These are phyloP conservation scores for Epichloe sp. DNA, from an alignment of 2,329 filamentous ascomycete species.

Conservation along the genomic window DNA sequence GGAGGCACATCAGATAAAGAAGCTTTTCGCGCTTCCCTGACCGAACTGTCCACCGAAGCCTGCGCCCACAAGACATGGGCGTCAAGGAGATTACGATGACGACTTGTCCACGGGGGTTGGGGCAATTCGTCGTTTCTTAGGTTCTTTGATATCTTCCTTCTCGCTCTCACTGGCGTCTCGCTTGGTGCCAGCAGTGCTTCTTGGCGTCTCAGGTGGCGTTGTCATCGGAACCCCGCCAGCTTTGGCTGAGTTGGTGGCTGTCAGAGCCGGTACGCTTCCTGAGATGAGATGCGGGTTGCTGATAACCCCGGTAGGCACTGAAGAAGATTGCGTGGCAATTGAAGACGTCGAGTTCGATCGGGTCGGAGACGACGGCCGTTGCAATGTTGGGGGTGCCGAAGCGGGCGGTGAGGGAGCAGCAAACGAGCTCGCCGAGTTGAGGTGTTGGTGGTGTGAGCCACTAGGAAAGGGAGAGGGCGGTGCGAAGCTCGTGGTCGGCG, in stretches of 20 bases:
- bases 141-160: constrained; percentile 37
- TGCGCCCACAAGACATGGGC: background rate
- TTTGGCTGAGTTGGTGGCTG: constrained; percentile 57
- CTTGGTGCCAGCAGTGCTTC: constrained; percentile 34
- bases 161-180: constrained; percentile 44
- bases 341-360: constrained; percentile 80
- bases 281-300: constrained; percentile 71
- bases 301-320: constrained; percentile 38
- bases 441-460: constrained; percentile 38
- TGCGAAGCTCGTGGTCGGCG: constrained; percentile 51
- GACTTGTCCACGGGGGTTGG: constrained; percentile 42
- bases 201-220: constrained; percentile 82
- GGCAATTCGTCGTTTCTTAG: constrained; percentile 59
- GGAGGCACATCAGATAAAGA: background rate
- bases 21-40: background rate
- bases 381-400: constrained; percentile 43
- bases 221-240: constrained; percentile 58
- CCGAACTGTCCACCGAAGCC: background rate
- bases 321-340: constrained; percentile 51
- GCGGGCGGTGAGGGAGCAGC: constrained; percentile 42
- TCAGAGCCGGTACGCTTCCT: constrained; percentile 63
- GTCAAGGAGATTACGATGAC: background rate
- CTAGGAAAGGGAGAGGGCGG: constrained; percentile 45
- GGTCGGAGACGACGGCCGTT: constrained; percentile 63
- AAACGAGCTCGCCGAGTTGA: constrained; percentile 44